phyloP scores from a whole-genome alignment of 108 stramenopile species.

The Nannochloropsis salina region DNA sequence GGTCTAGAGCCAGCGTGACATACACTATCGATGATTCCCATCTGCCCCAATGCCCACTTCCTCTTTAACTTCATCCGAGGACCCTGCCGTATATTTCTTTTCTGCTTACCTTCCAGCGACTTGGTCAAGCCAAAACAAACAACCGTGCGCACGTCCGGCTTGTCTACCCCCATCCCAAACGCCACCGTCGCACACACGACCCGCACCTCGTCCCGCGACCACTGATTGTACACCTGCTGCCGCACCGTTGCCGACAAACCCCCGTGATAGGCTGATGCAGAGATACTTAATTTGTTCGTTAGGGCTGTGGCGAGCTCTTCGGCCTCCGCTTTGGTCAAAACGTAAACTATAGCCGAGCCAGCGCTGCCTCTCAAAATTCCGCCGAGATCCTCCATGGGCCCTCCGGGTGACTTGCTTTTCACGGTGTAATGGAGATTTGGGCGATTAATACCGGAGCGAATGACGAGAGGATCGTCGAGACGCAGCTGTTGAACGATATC shows the following conservation, averaged over 20 bases:
- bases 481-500: slow-evolving; percentile 57
- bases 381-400: slow-evolving; percentile 9
- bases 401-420: not conserved
- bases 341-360: slow-evolving; percentile 69
- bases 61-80: not conserved
- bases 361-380: not conserved
- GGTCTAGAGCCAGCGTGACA: too few relatives aligned
- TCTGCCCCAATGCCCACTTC: not conserved
- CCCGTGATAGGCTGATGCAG: slow-evolving; percentile 90
- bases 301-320: slow-evolving; percentile 51
- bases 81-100: not conserved
- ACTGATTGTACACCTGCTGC: slow-evolving; percentile 68
- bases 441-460: slow-evolving; percentile 76
- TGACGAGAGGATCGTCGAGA: slow-evolving; percentile 58
- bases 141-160: slow-evolving; percentile 80
- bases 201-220: slow-evolving; percentile 73
- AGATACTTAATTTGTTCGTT: slow-evolving; percentile 25
- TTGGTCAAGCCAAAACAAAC: slow-evolving; percentile 79
- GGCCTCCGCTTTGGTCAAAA: slow-evolving; percentile 58
- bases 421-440: slow-evolving; percentile 91
- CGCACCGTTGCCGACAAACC: slow-evolving; percentile 62
- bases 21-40: too few relatives aligned
- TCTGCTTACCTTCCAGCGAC: slow-evolving; percentile 85
- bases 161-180: slow-evolving; percentile 93
- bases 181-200: slow-evolving; percentile 92